Evolutionary conservation across 805 yeast species (phyloP), one percentile per base, ranked within the genome.

Genomic region (Hanseniaspora clermontiae): DNA sequence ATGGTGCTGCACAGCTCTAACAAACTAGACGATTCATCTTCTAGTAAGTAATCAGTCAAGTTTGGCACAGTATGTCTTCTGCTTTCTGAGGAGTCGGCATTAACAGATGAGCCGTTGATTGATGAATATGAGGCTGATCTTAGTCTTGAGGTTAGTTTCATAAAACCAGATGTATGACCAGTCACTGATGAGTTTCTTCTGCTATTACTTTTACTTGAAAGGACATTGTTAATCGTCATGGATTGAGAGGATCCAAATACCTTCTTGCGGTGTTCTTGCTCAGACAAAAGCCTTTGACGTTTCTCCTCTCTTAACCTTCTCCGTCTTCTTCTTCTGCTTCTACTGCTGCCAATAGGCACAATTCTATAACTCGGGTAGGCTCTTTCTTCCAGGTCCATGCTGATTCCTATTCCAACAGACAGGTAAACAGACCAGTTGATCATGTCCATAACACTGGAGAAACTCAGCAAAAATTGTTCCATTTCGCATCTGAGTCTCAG

Each of bases 401-500:
- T 74, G 36, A 90, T 79, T 61, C 86, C 93, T 51, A 83, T 83
- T 0, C 93, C 97, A 11, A 82, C 77, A 55, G 80, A 79, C 17
- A 93, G 59, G 47, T 81, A 82, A 63, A 79, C 75, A 58, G 87
- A 77, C 97, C 96, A 91, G 43, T 78, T 79, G 52, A 91, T 79
- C 75, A 88, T 76, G 39, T 80, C 83, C 62, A 79, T 80, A 4
- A 83, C 76, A 43, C 76, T 73, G 1, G 77, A 67, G 63, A 87
- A 87, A 57, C 79, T 81, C 2, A 91, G 61, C 43, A 91, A 66
- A 59, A 87, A 76, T 67, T 91, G 97, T 67, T 87, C 89, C 42
- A 83, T 78, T 68, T 91, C 97, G 39, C 84, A 77, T 20, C 98
- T 77, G 17, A 91, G 62, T 51, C 98, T 72, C 42, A 89, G 68